Evolutionary conservation across 768 basidiomycete genomes (phyloP).

Genomic region (Amanita rubescens): DNA sequence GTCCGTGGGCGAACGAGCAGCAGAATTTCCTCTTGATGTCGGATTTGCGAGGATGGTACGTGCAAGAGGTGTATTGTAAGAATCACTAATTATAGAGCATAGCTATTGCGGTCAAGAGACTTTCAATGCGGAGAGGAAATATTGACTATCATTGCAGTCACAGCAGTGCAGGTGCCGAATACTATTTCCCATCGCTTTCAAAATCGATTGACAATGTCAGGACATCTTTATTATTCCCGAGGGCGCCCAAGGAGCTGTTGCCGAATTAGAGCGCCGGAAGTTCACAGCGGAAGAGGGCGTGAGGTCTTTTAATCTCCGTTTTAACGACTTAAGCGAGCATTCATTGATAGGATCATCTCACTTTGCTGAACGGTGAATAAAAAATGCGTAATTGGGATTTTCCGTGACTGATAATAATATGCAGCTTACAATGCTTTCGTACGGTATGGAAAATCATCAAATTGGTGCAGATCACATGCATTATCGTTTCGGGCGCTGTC

Average conservation of each 20-base stretch:
- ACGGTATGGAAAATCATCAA: constrained; percentile 72
- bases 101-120: constrained; percentile 85
- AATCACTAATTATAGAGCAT: background rate
- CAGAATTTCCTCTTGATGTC: constrained; percentile 92
- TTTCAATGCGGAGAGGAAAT: constrained; percentile 93
- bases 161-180: constrained; percentile 66
- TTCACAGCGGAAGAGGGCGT: constrained; percentile 99
- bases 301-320: constrained; percentile 16
- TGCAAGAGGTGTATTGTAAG: constrained; percentile 2
- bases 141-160: constrained; percentile 94
- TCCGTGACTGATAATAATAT: background rate
- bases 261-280: constrained; percentile 89
- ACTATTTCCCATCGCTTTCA: background rate
- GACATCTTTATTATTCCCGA: constrained; percentile 88
- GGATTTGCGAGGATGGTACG: constrained; percentile 90
- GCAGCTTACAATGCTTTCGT: constrained; percentile 91
- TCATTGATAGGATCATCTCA: constrained; percentile 78
- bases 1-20: constrained; percentile 73
- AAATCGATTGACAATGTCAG: constrained; percentile 29
- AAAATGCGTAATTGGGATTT: background rate
- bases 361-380: constrained; percentile 74
- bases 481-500: constrained; percentile 93
- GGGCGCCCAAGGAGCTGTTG: constrained; percentile 76
- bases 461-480: constrained; percentile 91
- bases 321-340: background rate